A percentile compares a stretch with the other conserved stretches of the same genome.
These are phyloP conservation scores for Thalia dealbata DNA, from an alignment of 176 grass and related monocot genomes.

Conservation along the genomic window DNA sequence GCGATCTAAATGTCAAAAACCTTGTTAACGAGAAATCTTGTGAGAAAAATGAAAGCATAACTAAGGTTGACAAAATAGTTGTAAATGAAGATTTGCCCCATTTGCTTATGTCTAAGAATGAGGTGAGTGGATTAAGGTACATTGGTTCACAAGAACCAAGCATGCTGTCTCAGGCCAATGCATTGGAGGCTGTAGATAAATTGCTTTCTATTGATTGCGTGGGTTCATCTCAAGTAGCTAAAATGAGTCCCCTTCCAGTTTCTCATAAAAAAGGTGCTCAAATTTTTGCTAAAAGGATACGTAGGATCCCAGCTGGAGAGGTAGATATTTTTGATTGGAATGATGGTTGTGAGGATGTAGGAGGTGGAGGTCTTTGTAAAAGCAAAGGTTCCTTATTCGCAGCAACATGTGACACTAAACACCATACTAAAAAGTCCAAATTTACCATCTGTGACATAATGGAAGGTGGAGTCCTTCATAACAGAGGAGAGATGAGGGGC, in stretches of 20 bases:
- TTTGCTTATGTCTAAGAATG: neutral
- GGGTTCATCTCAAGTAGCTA: conserved; percentile 23
- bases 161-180: conserved; percentile 38
- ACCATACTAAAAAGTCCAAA: neutral
- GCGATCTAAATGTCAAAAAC: neutral
- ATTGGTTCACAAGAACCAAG: conserved; percentile 50
- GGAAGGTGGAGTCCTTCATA: neutral
- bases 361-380: conserved; percentile 2
- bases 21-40: conserved; percentile 8
- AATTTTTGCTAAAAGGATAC: conserved; percentile 33
- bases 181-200: conserved; percentile 42
- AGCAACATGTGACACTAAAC: neutral
- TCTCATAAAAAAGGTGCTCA: conserved; percentile 36
- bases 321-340: conserved; percentile 51
- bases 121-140: conserved; percentile 33
- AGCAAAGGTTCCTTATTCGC: conserved; percentile 15
- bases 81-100: neutral
- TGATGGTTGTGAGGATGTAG: conserved; percentile 22
- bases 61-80: neutral
- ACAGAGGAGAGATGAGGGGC: neutral
- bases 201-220: conserved; percentile 30
- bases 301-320: conserved; percentile 22
- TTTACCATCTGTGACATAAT: neutral
- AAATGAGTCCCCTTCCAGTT: conserved; percentile 24
- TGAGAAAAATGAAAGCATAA: neutral